These are phyloP conservation scores for Aegilops speltoides DNA, from an alignment of 176 grass and related monocot genomes.

Conservation along the genomic window DNA sequence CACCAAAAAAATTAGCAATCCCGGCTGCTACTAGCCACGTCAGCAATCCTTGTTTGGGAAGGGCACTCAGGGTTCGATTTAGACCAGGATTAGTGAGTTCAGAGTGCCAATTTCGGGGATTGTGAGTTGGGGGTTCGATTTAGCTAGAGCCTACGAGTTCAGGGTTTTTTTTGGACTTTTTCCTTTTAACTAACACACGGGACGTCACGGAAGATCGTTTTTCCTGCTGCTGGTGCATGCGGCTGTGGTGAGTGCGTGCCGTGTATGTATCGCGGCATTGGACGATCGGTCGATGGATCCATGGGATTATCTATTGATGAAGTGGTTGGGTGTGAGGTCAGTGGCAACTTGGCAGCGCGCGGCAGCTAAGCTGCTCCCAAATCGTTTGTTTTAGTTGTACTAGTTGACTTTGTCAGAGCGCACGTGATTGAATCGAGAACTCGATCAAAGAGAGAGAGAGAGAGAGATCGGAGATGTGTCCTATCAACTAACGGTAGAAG, in stretches of 20 bases:
- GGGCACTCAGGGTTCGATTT: no score
- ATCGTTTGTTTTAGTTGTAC: background rate
- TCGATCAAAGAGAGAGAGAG: background rate
- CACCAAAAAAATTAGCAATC: no score
- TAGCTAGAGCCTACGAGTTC: no score
- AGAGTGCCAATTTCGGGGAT: no score
- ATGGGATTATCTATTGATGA: constrained; percentile 8
- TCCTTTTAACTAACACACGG: background rate
- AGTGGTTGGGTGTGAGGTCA: constrained; percentile 31
- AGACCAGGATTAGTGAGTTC: no score
- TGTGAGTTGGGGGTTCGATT: no score
- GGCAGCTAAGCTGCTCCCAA: background rate
- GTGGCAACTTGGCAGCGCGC: background rate
- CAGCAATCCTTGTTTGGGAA: no score
- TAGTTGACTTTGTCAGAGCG: background rate
- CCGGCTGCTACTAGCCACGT: no score
- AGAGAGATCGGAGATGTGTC: background rate
- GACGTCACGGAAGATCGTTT: background rate
- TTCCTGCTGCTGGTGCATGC: background rate
- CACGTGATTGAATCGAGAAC: background rate
- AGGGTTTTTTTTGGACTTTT: no score
- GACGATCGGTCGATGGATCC: constrained; percentile 1
- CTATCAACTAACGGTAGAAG: background rate
- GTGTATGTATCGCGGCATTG: background rate
- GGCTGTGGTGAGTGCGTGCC: background rate